These are phyloP conservation scores for Paramyrothecium roridum DNA, from an alignment of 2,329 filamentous ascomycete species.

Conservation along the genomic window DNA sequence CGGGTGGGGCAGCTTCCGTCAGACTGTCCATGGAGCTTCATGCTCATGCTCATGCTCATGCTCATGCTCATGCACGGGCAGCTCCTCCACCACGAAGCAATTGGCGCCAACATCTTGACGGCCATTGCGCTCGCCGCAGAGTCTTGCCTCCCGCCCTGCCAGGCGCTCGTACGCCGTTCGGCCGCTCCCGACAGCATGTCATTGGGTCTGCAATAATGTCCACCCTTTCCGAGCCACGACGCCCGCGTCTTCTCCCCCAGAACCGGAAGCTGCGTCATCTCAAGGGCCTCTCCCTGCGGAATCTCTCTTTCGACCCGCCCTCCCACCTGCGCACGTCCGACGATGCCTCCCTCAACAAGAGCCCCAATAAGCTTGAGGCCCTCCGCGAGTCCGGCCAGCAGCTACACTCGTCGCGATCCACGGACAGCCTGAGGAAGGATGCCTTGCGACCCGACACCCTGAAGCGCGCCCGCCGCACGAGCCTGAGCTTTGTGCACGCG, in stretches of 20 bases:
- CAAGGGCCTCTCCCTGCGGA: slow-evolving; percentile 81
- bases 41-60: background rate
- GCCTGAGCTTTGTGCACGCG: slow-evolving; percentile 44
- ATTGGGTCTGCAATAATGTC: slow-evolving; percentile 23
- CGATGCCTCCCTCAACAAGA: slow-evolving; percentile 69
- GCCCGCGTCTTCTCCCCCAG: slow-evolving; percentile 59
- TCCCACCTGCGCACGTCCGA: slow-evolving; percentile 67
- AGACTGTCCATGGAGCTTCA: background rate
- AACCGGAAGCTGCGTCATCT: slow-evolving; percentile 89
- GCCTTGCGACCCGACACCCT: slow-evolving; percentile 33
- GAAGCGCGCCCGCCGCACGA: slow-evolving; percentile 39
- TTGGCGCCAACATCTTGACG: background rate
- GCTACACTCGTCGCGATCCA: slow-evolving; percentile 55
- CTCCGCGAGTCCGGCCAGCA: slow-evolving; percentile 42
- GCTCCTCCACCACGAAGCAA: no score
- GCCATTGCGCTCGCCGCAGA: background rate
- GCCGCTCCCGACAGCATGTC: slow-evolving; percentile 14
- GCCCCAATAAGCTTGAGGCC: slow-evolving; percentile 62
- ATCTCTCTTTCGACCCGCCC: slow-evolving; percentile 65
- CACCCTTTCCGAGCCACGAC: slow-evolving; percentile 32
- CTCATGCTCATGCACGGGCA: no score
- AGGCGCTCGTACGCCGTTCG: background rate
- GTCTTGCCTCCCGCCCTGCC: background rate
- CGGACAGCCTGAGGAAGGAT: slow-evolving; percentile 43
- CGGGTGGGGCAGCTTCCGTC: background rate